phyloP scores from a whole-genome alignment of 495 filamentous ascomycete species.

The Lepraria neglecta region DNA sequence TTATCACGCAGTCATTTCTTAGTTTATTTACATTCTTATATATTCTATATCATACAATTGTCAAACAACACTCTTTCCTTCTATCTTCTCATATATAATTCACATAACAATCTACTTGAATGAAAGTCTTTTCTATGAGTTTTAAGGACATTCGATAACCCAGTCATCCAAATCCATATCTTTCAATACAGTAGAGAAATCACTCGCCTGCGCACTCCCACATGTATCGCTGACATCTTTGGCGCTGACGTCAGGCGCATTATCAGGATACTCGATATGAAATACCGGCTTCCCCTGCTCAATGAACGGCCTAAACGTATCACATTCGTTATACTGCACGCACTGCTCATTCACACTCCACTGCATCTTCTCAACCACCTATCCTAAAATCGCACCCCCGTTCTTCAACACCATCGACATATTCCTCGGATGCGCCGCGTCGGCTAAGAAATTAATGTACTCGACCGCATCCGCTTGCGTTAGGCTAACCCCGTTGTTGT shows the following conservation, averaged over 20 bases:
- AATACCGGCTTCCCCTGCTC: slow-evolving; percentile 61
- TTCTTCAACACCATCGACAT: slow-evolving; percentile 63
- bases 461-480: slow-evolving; percentile 48
- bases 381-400: slow-evolving; percentile 50
- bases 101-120: too few relatives aligned
- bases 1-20: too few relatives aligned
- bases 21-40: too few relatives aligned
- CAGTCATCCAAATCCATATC: slow-evolving; percentile 55
- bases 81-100: too few relatives aligned
- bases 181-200: slow-evolving; percentile 62
- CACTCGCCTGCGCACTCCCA: slow-evolving; percentile 34
- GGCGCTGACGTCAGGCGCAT: slow-evolving; percentile 16
- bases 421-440: slow-evolving; percentile 41
- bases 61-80: too few relatives aligned
- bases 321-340: slow-evolving; percentile 53
- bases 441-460: slow-evolving; percentile 55
- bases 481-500: slow-evolving; percentile 51
- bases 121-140: neutral
- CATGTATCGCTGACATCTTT: slow-evolving; percentile 38
- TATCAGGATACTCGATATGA: slow-evolving; percentile 59
- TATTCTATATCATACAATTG: too few relatives aligned
- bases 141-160: slow-evolving; percentile 44
- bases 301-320: slow-evolving; percentile 50
- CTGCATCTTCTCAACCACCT: slow-evolving; percentile 51
- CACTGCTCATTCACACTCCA: slow-evolving; percentile 73